These are phyloP conservation scores for Kuraishia borneana DNA, from an alignment of 805 yeast genomes.

Conservation along the genomic window DNA sequence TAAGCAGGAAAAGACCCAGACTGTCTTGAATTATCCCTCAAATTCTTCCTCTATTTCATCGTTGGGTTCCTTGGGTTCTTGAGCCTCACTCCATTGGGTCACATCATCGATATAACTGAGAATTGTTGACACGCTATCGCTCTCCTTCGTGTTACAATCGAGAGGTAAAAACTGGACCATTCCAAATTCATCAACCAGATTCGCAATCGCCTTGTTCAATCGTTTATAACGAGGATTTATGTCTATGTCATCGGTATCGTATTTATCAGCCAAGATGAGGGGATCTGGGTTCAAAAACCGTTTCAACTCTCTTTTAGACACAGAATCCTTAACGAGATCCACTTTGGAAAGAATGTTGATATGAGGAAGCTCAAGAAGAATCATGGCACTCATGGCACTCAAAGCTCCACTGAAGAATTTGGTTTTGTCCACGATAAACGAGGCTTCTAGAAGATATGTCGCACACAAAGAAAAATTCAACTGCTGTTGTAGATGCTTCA, in stretches of 20 bases:
- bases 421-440: conserved; percentile 81
- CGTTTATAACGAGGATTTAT: conserved; percentile 49
- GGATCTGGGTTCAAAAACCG: conserved; percentile 91
- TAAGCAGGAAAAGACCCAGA: too few relatives aligned
- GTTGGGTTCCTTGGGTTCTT: conserved; percentile 93
- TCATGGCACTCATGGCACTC: conserved; percentile 98
- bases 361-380: conserved; percentile 88
- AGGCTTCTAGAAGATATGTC: conserved; percentile 84
- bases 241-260: conserved; percentile 10
- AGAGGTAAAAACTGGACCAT: conserved; percentile 96
- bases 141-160: conserved; percentile 49
- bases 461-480: conserved; percentile 87
- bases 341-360: conserved; percentile 80
- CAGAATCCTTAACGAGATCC: conserved; percentile 76
- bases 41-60: conserved; percentile 56
- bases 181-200: conserved; percentile 92
- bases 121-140: conserved; percentile 68
- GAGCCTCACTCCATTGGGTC: conserved; percentile 95
- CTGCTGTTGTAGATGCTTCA: conserved; percentile 69
- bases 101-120: conserved; percentile 90
- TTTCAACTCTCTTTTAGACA: conserved; percentile 66
- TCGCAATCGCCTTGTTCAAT: conserved; percentile 75
- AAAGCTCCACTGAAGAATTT: conserved; percentile 94
- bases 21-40: too few relatives aligned
- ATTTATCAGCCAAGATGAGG: conserved; percentile 41